phyloP scores from a whole-genome alignment of 306 rosid genomes.

The Dalbergia oliveri region DNA sequence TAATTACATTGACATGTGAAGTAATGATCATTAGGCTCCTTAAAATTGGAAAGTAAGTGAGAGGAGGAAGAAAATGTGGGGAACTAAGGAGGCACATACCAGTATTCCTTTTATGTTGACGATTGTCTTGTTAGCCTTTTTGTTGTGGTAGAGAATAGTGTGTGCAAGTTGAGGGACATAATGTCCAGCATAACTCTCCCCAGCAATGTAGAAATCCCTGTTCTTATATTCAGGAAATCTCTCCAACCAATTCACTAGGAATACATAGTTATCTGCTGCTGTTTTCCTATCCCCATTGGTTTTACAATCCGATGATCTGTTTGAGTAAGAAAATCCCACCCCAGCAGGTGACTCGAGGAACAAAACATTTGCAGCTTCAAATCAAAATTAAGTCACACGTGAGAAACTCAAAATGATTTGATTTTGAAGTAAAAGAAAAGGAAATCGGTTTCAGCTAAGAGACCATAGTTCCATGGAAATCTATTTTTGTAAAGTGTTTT shows the following conservation, averaged over 20 bases:
- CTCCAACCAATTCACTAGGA: conserved; percentile 86
- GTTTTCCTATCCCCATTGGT: conserved; percentile 72
- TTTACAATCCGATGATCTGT: conserved; percentile 69
- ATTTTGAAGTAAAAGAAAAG: neutral
- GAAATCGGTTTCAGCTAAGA: conserved; percentile 17
- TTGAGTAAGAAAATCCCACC: conserved; percentile 95
- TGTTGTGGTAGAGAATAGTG: conserved; percentile 71
- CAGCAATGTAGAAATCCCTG: conserved; percentile 78
- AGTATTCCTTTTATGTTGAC: conserved; percentile 90
- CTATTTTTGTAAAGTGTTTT: conserved; percentile 71
- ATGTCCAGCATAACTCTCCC: conserved; percentile 97
- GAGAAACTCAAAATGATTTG: neutral
- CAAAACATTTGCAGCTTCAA: conserved; percentile 84
- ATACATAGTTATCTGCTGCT: conserved; percentile 70
- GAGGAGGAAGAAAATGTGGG: neutral
- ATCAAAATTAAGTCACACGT: neutral
- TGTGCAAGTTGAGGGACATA: conserved; percentile 96
- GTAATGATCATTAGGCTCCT: neutral
- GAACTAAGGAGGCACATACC: conserved; percentile 52
- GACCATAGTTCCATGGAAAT: conserved; percentile 82
- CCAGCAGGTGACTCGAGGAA: conserved; percentile 92
- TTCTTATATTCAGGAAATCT: conserved; percentile 86
- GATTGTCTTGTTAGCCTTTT: conserved; percentile 54
- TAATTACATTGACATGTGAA: conserved; percentile 10
- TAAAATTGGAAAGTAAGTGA: neutral